Evolutionary conservation across 2,329 filamentous ascomycete species (phyloP).

Genomic region (Cladophialophora carrionii): DNA sequence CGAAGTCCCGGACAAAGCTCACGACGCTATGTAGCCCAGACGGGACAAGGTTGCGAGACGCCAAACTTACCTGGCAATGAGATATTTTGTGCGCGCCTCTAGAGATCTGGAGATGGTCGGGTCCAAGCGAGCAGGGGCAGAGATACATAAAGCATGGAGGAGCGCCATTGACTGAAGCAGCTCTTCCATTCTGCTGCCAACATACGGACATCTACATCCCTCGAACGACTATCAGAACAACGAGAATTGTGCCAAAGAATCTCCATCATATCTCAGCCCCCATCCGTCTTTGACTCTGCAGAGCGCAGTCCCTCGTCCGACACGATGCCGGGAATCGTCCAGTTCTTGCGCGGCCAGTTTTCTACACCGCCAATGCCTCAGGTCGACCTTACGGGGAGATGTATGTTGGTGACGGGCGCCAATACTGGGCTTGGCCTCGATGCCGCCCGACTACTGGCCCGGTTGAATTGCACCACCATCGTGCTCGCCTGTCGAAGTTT

Average conservation of each 20-base stretch:
- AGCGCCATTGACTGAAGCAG: neutral
- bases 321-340: slow-evolving; percentile 18
- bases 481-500: slow-evolving; percentile 50
- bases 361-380: slow-evolving; percentile 28
- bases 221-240: neutral
- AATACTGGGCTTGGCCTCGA: slow-evolving; percentile 53
- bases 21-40: too few species aligned
- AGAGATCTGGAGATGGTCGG: neutral
- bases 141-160: neutral
- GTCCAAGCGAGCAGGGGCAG: neutral
- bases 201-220: neutral
- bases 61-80: neutral
- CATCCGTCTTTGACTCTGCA: neutral
- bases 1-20: neutral
- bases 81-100: neutral
- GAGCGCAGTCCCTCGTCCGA: neutral
- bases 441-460: slow-evolving; percentile 49
- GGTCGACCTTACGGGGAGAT: slow-evolving; percentile 42
- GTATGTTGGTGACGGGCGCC: slow-evolving; percentile 51
- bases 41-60: neutral
- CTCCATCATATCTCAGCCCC: neutral
- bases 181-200: neutral
- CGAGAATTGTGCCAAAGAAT: neutral
- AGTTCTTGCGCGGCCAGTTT: slow-evolving; percentile 32
- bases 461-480: slow-evolving; percentile 48